Evolutionary conservation across 202 grass and related monocot genomes (phyloP).

Genomic region (Schoenoplectus tabernaemontani): DNA sequence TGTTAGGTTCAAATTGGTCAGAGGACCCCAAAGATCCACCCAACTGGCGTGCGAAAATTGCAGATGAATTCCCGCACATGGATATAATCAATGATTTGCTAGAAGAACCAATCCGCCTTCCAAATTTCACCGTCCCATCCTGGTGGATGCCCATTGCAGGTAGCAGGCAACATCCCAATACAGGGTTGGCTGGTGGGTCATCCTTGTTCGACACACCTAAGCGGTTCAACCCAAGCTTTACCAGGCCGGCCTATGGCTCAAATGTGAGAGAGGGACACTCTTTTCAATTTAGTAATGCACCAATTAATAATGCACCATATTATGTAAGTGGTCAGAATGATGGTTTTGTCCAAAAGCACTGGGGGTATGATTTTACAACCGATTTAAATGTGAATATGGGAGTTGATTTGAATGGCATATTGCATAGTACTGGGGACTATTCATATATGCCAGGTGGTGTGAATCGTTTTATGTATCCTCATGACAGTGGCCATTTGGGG

Average conservation of each 20-base stretch:
- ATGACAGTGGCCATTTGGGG: slow-evolving; percentile 41
- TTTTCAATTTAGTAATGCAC: slow-evolving; percentile 26
- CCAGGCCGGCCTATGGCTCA: slow-evolving; percentile 25
- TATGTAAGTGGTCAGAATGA: slow-evolving; percentile 44
- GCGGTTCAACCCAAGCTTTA: slow-evolving; percentile 30
- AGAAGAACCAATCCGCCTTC: slow-evolving; percentile 37
- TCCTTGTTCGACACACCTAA: slow-evolving; percentile 36
- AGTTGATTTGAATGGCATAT: slow-evolving; percentile 28
- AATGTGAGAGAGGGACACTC: slow-evolving; percentile 40
- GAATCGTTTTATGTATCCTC: slow-evolving; percentile 54
- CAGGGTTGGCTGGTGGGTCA: slow-evolving; percentile 37
- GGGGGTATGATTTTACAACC: slow-evolving; percentile 38
- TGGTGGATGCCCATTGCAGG: not conserved
- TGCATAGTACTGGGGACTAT: slow-evolving; percentile 35
- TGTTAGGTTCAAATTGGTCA: not conserved
- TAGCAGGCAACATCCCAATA: not conserved
- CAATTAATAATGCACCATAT: slow-evolving; percentile 23
- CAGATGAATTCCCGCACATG: slow-evolving; percentile 90
- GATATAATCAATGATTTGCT: slow-evolving; percentile 97
- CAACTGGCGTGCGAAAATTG: slow-evolving; percentile 27
- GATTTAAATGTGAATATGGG: slow-evolving; percentile 36
- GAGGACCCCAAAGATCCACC: slow-evolving; percentile 18
- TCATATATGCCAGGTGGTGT: slow-evolving; percentile 43
- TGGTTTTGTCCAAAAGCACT: slow-evolving; percentile 30
- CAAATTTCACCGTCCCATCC: not conserved